Percentiles rank a stretch among this genome's conserved stretches.
Evolutionary conservation across 2,329 filamentous ascomycete species (phyloP).

Genomic region (Aureobasidium namibiae): DNA sequence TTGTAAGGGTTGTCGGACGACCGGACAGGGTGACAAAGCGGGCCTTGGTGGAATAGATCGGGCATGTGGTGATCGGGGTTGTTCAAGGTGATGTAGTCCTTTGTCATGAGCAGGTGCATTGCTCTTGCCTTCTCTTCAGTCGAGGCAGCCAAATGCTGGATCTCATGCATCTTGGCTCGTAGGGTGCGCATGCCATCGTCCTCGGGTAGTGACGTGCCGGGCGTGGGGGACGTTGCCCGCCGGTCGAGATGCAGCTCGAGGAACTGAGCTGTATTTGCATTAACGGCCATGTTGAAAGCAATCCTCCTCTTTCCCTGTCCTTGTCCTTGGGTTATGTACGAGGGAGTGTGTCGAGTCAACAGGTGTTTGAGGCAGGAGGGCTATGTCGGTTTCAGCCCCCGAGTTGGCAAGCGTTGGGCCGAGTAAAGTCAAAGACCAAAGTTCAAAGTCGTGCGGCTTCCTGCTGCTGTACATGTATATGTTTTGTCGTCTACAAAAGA

Average conservation of each 20-base stretch:
- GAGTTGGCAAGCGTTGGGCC: neutral
- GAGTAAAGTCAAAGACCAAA: neutral
- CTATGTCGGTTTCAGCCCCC: conserved; percentile 1
- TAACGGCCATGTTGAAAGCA: neutral
- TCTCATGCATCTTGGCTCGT: conserved; percentile 39
- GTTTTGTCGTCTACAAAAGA: neutral
- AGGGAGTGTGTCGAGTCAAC: neutral
- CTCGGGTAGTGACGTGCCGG: conserved; percentile 30
- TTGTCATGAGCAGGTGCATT: conserved; percentile 43
- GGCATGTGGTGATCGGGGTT: neutral
- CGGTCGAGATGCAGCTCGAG: neutral
- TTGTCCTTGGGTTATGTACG: neutral
- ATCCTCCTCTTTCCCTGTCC: neutral
- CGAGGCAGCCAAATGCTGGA: conserved; percentile 34
- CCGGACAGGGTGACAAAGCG: neutral
- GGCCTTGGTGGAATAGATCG: neutral
- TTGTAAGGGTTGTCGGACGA: conserved; percentile 26
- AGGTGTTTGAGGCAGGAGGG: neutral
- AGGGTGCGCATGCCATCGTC: conserved; percentile 44
- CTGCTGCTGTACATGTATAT: neutral
- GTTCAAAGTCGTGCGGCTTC: neutral
- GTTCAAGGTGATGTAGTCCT: conserved; percentile 31
- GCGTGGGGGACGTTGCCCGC: neutral
- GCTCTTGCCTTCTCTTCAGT: conserved; percentile 42
- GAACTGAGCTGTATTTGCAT: neutral